A percentile compares a stretch with the other conserved stretches of the same genome.
phyloP scores from a whole-genome alignment of 352 stramenopile genomes.

The Globisporangium abappressorium region DNA sequence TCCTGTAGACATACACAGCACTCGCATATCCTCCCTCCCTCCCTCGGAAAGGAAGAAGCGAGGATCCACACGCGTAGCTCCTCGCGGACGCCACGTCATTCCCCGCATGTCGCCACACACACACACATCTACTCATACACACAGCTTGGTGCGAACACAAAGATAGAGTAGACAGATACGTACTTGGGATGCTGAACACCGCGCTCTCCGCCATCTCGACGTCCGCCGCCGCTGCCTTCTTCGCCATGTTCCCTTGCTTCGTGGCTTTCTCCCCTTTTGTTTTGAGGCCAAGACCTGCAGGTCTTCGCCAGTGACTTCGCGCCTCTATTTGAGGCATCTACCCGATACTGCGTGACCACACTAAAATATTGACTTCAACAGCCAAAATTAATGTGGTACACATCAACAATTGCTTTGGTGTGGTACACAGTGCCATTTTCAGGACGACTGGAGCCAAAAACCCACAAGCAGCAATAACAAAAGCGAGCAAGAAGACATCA shows the following conservation, averaged over 20 bases:
- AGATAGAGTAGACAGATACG: slow-evolving; percentile 5
- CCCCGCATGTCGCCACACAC: not conserved
- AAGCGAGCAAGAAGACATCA: slow-evolving; percentile 3
- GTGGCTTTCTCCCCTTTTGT: slow-evolving; percentile 7
- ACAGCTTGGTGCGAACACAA: not conserved
- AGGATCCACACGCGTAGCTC: not conserved
- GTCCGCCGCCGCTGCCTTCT: slow-evolving; percentile 20
- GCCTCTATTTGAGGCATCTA: slow-evolving; percentile 1
- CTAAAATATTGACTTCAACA: not conserved
- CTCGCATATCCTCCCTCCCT: not conserved
- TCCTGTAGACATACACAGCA: not conserved
- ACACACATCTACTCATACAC: not conserved
- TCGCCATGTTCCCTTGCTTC: slow-evolving; percentile 20
- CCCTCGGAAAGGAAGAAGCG: not conserved
- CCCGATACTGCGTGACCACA: not conserved
- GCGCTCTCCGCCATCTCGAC: slow-evolving; percentile 23
- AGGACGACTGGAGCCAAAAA: slow-evolving; percentile 16
- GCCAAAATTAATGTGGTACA: not conserved
- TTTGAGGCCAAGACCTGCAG: slow-evolving; percentile 4
- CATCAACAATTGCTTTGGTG: not conserved
- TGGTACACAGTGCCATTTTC: not conserved
- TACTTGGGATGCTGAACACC: slow-evolving; percentile 52
- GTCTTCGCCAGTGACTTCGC: slow-evolving; percentile 4
- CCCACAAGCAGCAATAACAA: not conserved
- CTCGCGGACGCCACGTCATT: slow-evolving; percentile 4